Evolutionary conservation across 768 basidiomycete species (phyloP), one percentile per base, ranked within the genome.

Genomic region (Tephrocybe sp.): DNA sequence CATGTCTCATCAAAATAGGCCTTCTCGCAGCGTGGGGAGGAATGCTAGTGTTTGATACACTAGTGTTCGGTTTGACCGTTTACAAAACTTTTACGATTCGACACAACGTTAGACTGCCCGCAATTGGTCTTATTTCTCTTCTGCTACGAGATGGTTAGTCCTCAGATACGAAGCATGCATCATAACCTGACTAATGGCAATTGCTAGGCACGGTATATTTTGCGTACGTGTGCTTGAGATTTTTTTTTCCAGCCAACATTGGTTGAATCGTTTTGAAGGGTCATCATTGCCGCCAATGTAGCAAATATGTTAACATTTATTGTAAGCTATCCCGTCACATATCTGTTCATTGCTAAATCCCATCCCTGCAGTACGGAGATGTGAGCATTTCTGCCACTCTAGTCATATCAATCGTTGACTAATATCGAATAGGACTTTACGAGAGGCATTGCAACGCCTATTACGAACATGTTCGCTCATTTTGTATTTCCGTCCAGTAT

Each of bases 11-110:
- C 3, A 3, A 5, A 11, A 6, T 25, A 73, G 71, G 64, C 9
- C 46, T 69, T 12, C 70, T 60, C 3, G 57, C 52, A 5, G 70
- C 69, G 1, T 76, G 74, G 74, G 53, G 56, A 12, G 64, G 68
- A n/a, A 61, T 72, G 65, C 61, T 73, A 5, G 57, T 69, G 2
- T 72, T 77, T 45, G 75, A 77, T 53, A 42, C 63, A 1, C 42
- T 70, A 10, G 65, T 77, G 3, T 73, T 77, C 42, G 55, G 45
- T 16, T 64, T 75, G 63, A 77, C 74, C 6, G 49, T 75, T 16
- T 69, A 65, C 54, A 74, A 73, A 45, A 62, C 73, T 3, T 54
- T 73, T 15, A 54, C 50, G 8, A 39, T 68, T 2, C 60, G 62
- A 1, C 55, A 60, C 11, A n/a, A 3, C 11, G 48, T 47, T 12